Percentiles rank a stretch among this genome's conserved stretches.
These are phyloP conservation scores for Xylaria multiplex DNA, from an alignment of 2,329 filamentous ascomycete species.

Conservation along the genomic window DNA sequence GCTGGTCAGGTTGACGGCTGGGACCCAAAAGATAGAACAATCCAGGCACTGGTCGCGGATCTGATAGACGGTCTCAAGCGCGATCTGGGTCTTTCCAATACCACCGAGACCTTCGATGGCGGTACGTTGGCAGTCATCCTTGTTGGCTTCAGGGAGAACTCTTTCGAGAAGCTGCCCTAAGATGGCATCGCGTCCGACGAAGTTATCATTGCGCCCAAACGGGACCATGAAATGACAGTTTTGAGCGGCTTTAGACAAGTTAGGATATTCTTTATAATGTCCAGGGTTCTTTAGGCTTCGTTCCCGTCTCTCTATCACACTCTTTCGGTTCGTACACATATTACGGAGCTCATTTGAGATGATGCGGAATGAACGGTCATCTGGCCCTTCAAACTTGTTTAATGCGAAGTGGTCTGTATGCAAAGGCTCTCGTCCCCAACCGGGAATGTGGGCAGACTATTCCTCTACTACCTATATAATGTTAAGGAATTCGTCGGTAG, in stretches of 20 bases:
- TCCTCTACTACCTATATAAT: constrained; percentile 22
- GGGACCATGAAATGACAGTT: constrained; percentile 26
- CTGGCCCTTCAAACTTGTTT: constrained; percentile 21
- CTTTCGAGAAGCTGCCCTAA: constrained; percentile 24
- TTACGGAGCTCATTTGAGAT: constrained; percentile 14
- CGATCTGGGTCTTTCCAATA: constrained; percentile 29
- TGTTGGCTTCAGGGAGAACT: constrained; percentile 23
- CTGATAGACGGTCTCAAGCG: constrained; percentile 16
- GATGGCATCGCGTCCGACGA: constrained; percentile 32
- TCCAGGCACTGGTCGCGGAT: constrained; percentile 12
- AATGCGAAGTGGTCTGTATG: constrained; percentile 24
- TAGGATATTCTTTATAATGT: constrained; percentile 8
- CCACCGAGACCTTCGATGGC: constrained; percentile 38
- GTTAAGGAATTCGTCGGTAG: not conserved
- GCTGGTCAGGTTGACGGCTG: constrained; percentile 8
- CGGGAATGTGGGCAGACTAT: constrained; percentile 19
- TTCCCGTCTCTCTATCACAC: constrained; percentile 14
- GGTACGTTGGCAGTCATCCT: constrained; percentile 43
- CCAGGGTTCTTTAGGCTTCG: constrained; percentile 1
- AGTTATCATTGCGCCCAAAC: constrained; percentile 35
- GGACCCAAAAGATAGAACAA: constrained; percentile 31
- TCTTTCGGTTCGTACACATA: constrained; percentile 14
- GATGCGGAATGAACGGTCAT: constrained; percentile 15
- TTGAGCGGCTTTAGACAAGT: constrained; percentile 11
- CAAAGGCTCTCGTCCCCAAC: constrained; percentile 7